These are phyloP conservation scores for Celoporthe dispersa DNA, from an alignment of 2,329 filamentous ascomycete genomes.

Conservation along the genomic window DNA sequence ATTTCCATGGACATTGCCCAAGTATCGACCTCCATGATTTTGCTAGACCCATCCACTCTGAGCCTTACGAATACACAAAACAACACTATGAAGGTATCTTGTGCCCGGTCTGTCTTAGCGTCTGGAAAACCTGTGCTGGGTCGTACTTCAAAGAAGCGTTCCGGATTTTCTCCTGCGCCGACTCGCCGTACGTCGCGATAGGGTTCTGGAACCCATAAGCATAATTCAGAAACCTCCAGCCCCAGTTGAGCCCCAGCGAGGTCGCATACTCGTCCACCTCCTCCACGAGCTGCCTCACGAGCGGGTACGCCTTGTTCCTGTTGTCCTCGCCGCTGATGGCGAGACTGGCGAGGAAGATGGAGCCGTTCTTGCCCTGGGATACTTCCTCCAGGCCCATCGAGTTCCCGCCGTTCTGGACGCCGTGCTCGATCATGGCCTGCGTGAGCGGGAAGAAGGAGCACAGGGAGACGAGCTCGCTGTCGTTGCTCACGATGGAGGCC, in stretches of 20 bases:
- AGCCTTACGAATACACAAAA: background rate
- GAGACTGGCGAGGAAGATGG: slow-evolving; percentile 40
- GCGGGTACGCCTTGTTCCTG: slow-evolving; percentile 41
- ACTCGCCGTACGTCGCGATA: slow-evolving; percentile 17
- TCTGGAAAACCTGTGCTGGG: slow-evolving; percentile 13
- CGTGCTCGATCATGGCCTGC: slow-evolving; percentile 38
- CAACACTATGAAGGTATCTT: background rate
- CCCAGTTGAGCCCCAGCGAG: slow-evolving; percentile 35
- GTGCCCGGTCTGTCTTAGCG: slow-evolving; percentile 12
- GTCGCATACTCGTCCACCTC: slow-evolving; percentile 37
- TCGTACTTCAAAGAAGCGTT: slow-evolving; percentile 17
- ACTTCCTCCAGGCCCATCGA: slow-evolving; percentile 41
- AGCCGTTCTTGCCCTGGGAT: slow-evolving; percentile 35
- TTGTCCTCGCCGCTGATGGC: slow-evolving; percentile 41
- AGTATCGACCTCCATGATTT: no score
- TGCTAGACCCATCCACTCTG: background rate
- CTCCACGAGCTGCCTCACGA: slow-evolving; percentile 41
- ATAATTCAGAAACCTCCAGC: slow-evolving; percentile 23
- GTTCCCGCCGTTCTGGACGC: slow-evolving; percentile 40
- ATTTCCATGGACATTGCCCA: no score
- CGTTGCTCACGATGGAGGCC: slow-evolving; percentile 33
- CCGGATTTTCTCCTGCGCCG: slow-evolving; percentile 5
- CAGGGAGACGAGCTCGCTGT: slow-evolving; percentile 37
- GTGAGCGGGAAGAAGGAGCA: slow-evolving; percentile 42
- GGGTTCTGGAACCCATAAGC: slow-evolving; percentile 17